A percentile compares a stretch with the other conserved stretches of the same genome.
These are phyloP conservation scores for Jackrogersella minutella DNA, from an alignment of 495 filamentous ascomycete species.

Conservation along the genomic window DNA sequence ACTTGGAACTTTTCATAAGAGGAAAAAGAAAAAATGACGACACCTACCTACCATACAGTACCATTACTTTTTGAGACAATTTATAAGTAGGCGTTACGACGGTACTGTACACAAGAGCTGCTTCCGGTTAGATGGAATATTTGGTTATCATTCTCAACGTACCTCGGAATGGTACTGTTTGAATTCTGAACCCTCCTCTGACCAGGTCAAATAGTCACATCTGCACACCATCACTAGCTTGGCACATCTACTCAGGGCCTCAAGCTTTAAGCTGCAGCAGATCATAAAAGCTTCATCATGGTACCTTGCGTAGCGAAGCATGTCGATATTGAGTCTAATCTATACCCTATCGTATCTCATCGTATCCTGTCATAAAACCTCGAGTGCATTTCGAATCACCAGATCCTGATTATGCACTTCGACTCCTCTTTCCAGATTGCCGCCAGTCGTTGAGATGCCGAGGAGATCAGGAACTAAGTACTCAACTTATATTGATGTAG, in stretches of 20 bases:
- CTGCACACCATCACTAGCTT: conserved; percentile 30
- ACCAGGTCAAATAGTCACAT: conserved; percentile 31
- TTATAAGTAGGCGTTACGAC: neutral
- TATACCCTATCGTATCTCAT: conserved; percentile 14
- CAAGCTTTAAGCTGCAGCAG: conserved; percentile 37
- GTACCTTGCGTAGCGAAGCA: conserved; percentile 36
- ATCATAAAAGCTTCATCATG: conserved; percentile 32
- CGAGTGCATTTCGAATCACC: neutral
- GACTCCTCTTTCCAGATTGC: conserved; percentile 17
- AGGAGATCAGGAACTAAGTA: conserved; percentile 6
- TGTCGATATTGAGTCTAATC: neutral
- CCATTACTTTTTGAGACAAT: neutral
- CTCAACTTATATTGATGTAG: conserved; percentile 22
- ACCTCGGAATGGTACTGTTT: neutral
- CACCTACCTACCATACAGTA: too few species aligned
- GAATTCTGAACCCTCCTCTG: conserved; percentile 17
- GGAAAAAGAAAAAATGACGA: too few species aligned
- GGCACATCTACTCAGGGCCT: conserved; percentile 23
- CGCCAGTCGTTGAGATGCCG: conserved; percentile 23
- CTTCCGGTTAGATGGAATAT: conserved; percentile 20
- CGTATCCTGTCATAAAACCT: too few species aligned
- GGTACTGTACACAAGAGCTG: conserved; percentile 3
- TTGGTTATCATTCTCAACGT: too few species aligned
- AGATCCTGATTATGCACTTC: conserved; percentile 1
- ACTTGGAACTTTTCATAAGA: too few species aligned